Base-by-base conservation (phyloP, 1,139 yeast genomes). In the Magnusiomyces tetraspermus region DNA sequence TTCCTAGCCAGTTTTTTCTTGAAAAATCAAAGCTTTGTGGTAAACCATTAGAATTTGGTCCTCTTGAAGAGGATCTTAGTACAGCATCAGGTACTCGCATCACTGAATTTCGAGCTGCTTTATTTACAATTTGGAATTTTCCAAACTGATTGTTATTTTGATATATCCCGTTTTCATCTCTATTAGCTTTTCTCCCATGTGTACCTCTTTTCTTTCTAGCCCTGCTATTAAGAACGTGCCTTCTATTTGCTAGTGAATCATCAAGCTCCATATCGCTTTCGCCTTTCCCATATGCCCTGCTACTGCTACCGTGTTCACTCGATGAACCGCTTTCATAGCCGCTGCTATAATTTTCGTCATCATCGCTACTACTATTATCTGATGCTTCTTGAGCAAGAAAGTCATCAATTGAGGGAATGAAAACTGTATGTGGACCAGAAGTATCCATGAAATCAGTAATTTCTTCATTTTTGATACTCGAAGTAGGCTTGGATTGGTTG, bases 351-450 rank as follows among this genome's bases (percentile, higher is more conserved):
- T 37, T 15, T 38, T 38, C 42, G 30, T 33, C 51, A 5, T 41
- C 45, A 11, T 17, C 41, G 21, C 24, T 5, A 6, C 42, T 21
- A 19, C 42, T 38, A n/a, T n/a, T n/a, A n/a, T n/a, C n/a, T 17
- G 38, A 17, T 13, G 28, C 40, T 31, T 40, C 45, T 2, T 15
- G 38, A 10, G 48, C 52, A 21, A 60, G 50, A 50, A 60, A 61
- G 30, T 53, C 57, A 50, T 62, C 65, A 31, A 62, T 59, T 3
- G 63, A 60, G 1, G 62, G 60, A 46, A 62, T 61, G 53, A 56
- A 61, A 11, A 61, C 56, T 1, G 61, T 59, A 42, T 53, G 48
- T 2, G 61, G 57, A 19, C 55, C 57, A 31, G 55, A 43, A 3
- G 57, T 55, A 47, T 59, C 62, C 61, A 59, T 60, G 46, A 48